phyloP scores from a whole-genome alignment of 2,329 filamentous ascomycete species.

The Botryosphaeria dothidea region DNA sequence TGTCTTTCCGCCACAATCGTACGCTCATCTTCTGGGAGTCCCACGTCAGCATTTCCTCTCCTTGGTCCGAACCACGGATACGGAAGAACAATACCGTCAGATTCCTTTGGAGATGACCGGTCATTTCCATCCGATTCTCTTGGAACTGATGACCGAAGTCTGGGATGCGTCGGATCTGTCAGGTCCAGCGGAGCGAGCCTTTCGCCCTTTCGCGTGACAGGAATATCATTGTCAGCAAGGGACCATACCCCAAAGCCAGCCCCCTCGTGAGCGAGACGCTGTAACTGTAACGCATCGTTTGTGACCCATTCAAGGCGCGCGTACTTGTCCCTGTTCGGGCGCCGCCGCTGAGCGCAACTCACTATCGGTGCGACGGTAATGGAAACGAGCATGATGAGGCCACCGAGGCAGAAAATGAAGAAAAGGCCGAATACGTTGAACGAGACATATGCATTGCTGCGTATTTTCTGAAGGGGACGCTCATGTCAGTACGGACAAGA shows the following conservation, averaged over 20 bases:
- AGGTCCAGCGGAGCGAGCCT: constrained; percentile 2
- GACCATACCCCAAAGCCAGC: background rate
- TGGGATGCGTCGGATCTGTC: background rate
- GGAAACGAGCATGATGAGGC: constrained; percentile 24
- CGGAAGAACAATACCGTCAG: too few species aligned
- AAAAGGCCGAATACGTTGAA: constrained; percentile 27
- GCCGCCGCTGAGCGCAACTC: background rate
- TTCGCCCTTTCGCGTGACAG: constrained; percentile 6
- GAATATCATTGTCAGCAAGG: constrained; percentile 14
- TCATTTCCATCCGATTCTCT: too few species aligned
- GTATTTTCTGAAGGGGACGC: constrained; percentile 20
- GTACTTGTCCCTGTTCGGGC: background rate
- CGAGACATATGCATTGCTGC: constrained; percentile 21
- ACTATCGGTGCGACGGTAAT: background rate
- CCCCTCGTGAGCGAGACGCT: constrained; percentile 11
- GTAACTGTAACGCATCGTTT: constrained; percentile 13
- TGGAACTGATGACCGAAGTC: too few species aligned
- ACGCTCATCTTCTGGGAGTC: too few species aligned
- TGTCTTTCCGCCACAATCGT: too few species aligned
- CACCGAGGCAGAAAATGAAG: constrained; percentile 25
- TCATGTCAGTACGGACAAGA: too few species aligned
- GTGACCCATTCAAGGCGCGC: constrained; percentile 2
- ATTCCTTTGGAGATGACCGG: too few species aligned
- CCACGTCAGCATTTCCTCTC: too few species aligned
- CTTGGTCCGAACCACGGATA: too few species aligned